phyloP scores from a whole-genome alignment of 768 basidiomycete genomes.

The Trametes meyenii region DNA sequence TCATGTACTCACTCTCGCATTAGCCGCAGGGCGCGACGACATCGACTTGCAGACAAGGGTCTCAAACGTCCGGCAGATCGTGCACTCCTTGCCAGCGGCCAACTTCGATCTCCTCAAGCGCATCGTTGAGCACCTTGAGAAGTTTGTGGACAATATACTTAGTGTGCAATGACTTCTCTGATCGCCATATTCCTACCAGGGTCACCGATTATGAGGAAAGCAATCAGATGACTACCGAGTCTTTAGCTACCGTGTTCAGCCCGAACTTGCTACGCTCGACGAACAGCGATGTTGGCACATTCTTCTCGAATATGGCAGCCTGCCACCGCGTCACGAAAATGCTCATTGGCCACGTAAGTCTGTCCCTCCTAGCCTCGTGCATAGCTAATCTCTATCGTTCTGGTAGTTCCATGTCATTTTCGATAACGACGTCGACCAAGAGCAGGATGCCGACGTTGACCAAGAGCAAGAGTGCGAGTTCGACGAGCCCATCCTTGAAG shows the following conservation, averaged over 20 bases:
- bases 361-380: not conserved
- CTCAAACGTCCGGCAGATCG: slow-evolving; percentile 61
- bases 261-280: slow-evolving; percentile 79
- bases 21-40: slow-evolving; percentile 43
- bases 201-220: slow-evolving; percentile 88
- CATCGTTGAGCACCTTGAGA: slow-evolving; percentile 83
- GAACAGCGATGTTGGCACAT: slow-evolving; percentile 75
- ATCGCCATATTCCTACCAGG: slow-evolving; percentile 38
- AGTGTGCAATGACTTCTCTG: not conserved
- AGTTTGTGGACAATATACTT: slow-evolving; percentile 39
- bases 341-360: slow-evolving; percentile 72
- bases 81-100: slow-evolving; percentile 68
- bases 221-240: slow-evolving; percentile 89
- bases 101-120: slow-evolving; percentile 82
- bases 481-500: slow-evolving; percentile 69
- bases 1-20: not conserved
- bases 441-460: slow-evolving; percentile 48
- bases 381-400: slow-evolving; percentile 35
- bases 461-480: slow-evolving; percentile 69
- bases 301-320: slow-evolving; percentile 79
- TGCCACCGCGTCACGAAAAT: slow-evolving; percentile 77
- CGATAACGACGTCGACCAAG: slow-evolving; percentile 45
- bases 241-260: slow-evolving; percentile 84
- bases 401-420: slow-evolving; percentile 58
- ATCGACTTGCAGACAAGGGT: slow-evolving; percentile 70